Percentiles rank a stretch among this genome's conserved stretches.
These are phyloP conservation scores for Penicillium rolfsii DNA, from an alignment of 2,329 filamentous ascomycete species.

Conservation along the genomic window DNA sequence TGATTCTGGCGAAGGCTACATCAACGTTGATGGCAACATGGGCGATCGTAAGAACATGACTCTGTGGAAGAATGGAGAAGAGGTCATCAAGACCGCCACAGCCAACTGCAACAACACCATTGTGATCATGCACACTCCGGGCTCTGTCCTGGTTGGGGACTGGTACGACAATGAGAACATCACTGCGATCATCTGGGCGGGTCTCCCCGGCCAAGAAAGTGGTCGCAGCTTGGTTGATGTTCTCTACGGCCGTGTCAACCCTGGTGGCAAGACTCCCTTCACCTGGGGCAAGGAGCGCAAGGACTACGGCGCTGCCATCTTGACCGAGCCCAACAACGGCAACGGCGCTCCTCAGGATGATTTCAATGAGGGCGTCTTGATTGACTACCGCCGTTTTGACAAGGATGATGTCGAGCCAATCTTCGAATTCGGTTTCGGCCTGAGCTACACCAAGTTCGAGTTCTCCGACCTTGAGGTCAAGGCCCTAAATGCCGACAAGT, in stretches of 20 bases:
- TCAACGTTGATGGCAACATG: constrained; percentile 77
- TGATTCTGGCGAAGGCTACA: constrained; percentile 83
- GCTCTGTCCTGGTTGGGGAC: constrained; percentile 74
- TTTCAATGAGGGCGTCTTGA: constrained; percentile 65
- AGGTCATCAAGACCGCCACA: constrained; percentile 78
- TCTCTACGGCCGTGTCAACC: constrained; percentile 69
- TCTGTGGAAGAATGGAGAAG: constrained; percentile 81
- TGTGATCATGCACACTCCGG: constrained; percentile 84
- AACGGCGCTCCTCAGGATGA: constrained; percentile 59
- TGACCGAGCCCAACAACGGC: constrained; percentile 63
- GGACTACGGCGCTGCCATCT: constrained; percentile 60
- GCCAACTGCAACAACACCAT: constrained; percentile 83
- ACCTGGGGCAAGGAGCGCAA: constrained; percentile 59
- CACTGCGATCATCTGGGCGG: constrained; percentile 75
- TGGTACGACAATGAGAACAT: constrained; percentile 65
- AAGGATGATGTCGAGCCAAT: constrained; percentile 58
- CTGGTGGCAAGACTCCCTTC: constrained; percentile 65
- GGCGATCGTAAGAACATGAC: constrained; percentile 94
- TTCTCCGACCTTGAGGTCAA: constrained; percentile 61
- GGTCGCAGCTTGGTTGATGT: constrained; percentile 75
- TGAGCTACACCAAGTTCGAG: constrained; percentile 65
- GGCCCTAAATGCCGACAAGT: constrained; percentile 50
- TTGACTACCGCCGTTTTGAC: constrained; percentile 58
- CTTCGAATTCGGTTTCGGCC: constrained; percentile 65
- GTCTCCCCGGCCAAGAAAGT: constrained; percentile 73